Evolutionary conservation across 345 rosid genomes (phyloP).

Genomic region (Dipteronia dyeriana): DNA sequence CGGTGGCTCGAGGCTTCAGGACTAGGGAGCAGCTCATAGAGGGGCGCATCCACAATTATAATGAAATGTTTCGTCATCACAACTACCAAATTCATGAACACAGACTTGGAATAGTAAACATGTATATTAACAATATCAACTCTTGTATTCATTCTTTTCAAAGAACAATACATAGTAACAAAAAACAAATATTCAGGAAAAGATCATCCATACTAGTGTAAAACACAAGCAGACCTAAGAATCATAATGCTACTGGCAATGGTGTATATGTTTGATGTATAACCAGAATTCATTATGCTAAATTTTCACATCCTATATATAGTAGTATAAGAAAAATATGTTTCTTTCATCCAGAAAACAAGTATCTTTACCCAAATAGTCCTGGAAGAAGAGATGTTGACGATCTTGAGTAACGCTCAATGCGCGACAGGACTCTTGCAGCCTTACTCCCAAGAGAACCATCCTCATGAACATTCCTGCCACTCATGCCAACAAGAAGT

Average conservation of each 20-base stretch:
- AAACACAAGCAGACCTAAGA: background rate
- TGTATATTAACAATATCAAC: background rate
- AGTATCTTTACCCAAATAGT: conserved; percentile 29
- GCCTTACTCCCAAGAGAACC: conserved; percentile 46
- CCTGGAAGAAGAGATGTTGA: conserved; percentile 55
- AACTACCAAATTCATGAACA: background rate
- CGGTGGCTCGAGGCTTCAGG: background rate
- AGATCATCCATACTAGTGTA: background rate
- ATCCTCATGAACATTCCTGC: conserved; percentile 40
- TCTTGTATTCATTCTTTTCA: background rate
- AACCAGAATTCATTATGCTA: background rate
- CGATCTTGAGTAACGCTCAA: conserved; percentile 59
- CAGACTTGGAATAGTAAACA: background rate
- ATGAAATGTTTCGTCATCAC: background rate
- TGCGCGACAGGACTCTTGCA: conserved; percentile 39
- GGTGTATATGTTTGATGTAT: background rate
- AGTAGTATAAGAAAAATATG: too few relatives aligned
- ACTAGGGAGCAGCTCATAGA: background rate
- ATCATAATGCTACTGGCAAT: background rate
- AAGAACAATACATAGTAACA: background rate
- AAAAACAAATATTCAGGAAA: too few relatives aligned
- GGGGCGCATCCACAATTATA: background rate
- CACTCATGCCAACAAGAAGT: conserved; percentile 41
- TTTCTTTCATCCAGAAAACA: conserved; percentile 1
- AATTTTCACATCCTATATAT: background rate